phyloP scores from a whole-genome alignment of 192 early-diverging fungal genomes.

The Rhizophlyctis rosea region DNA sequence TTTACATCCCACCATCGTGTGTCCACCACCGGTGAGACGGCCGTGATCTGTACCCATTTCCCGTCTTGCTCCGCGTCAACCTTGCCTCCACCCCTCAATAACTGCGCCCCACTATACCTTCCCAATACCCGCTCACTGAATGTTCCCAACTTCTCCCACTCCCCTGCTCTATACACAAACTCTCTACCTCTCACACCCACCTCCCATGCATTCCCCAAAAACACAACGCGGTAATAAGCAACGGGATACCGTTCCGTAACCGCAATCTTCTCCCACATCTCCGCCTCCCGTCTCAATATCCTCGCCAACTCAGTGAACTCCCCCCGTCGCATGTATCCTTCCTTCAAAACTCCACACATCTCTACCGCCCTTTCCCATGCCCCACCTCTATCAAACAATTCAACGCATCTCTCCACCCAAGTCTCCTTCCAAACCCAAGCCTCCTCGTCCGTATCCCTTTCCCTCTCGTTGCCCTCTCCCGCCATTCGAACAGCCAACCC shows the following conservation, averaged over 20 bases:
- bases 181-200: conserved; percentile 55
- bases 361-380: conserved; percentile 74
- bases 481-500: conserved; percentile 68
- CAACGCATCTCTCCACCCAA: no score
- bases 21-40: conserved; percentile 62
- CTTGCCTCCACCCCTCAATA: conserved; percentile 31
- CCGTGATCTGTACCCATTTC: conserved; percentile 64
- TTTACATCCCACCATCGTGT: conserved; percentile 28
- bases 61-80: conserved; percentile 47
- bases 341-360: conserved; percentile 58
- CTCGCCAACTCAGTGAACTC: conserved; percentile 52
- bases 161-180: conserved; percentile 66
- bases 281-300: conserved; percentile 53
- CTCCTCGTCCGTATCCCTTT: no score
- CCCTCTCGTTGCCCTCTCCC: conserved; percentile 40
- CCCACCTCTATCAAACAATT: conserved; percentile 58
- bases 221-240: conserved; percentile 70
- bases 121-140: conserved; percentile 70
- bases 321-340: conserved; percentile 55
- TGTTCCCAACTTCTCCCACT: conserved; percentile 72
- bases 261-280: conserved; percentile 43
- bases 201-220: conserved; percentile 62
- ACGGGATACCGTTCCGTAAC: conserved; percentile 41
- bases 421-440: no score
- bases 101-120: conserved; percentile 57